Evolutionary conservation across 2,329 filamentous ascomycete species (phyloP).

Genomic region (Pyrenophora tritici-repentis): DNA sequence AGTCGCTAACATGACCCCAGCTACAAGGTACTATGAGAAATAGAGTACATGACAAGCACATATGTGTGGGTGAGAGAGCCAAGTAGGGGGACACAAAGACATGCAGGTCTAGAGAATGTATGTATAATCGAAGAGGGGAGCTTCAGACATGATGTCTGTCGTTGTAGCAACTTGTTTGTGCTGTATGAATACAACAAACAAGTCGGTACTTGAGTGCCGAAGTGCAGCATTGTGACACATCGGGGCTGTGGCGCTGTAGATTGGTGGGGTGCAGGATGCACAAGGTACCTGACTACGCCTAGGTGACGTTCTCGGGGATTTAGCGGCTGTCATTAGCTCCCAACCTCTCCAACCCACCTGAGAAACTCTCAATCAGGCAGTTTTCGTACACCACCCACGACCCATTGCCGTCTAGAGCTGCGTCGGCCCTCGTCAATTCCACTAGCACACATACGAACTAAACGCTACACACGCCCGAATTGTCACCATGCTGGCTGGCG

Average conservation of each 20-base stretch:
- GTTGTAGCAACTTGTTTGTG: no score
- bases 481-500: constrained; percentile 42
- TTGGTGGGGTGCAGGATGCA: constrained; percentile 11
- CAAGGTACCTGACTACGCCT: constrained; percentile 15
- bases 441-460: constrained; percentile 9
- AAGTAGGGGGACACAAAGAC: no score
- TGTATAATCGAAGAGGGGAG: no score
- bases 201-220: no score
- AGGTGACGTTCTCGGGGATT: constrained; percentile 13
- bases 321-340: constrained; percentile 10
- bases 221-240: no score
- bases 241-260: constrained; percentile 1
- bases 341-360: constrained; percentile 8
- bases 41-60: background rate
- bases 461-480: constrained; percentile 2
- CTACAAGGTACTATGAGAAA: constrained; percentile 31
- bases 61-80: no score
- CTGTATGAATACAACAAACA: no score
- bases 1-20: constrained; percentile 31
- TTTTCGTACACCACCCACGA: constrained; percentile 4
- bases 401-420: constrained; percentile 28
- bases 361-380: background rate
- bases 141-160: no score
- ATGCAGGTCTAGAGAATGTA: no score
- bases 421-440: constrained; percentile 13